Percentiles rank a stretch among this genome's conserved stretches.
phyloP scores from a whole-genome alignment of 1,139 yeast genomes.

The Kodamaea plutei region DNA sequence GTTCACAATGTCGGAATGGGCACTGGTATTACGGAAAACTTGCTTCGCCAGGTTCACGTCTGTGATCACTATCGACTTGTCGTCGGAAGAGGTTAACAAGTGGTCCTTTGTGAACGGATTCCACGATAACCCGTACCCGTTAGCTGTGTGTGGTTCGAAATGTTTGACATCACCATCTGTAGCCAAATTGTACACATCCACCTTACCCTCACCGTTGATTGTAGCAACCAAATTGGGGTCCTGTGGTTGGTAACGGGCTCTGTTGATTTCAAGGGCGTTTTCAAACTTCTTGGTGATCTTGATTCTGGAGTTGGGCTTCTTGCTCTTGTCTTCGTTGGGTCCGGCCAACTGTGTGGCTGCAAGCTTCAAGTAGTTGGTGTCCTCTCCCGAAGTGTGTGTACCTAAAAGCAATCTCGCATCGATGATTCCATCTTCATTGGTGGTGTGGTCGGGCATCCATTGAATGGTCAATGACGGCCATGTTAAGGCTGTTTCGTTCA shows the following conservation, averaged over 20 bases:
- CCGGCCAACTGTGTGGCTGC: slow-evolving; percentile 71
- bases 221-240: slow-evolving; percentile 67
- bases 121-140: slow-evolving; percentile 76
- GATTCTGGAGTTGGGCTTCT: slow-evolving; percentile 45
- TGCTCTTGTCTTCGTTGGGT: slow-evolving; percentile 17
- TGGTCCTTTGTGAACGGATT: slow-evolving; percentile 44
- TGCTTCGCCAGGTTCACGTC: slow-evolving; percentile 30
- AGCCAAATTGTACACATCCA: slow-evolving; percentile 55
- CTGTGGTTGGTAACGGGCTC: slow-evolving; percentile 81
- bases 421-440: slow-evolving; percentile 32
- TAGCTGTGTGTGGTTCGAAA: slow-evolving; percentile 54
- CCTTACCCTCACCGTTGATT: slow-evolving; percentile 71
- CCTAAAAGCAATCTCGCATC: slow-evolving; percentile 60
- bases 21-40: slow-evolving; percentile 21
- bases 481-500: slow-evolving; percentile 69
- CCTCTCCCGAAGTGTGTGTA: slow-evolving; percentile 83
- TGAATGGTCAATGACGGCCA: slow-evolving; percentile 82
- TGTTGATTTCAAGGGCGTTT: slow-evolving; percentile 61
- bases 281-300: slow-evolving; percentile 56
- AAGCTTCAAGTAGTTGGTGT: slow-evolving; percentile 69
- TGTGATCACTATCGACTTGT: slow-evolving; percentile 56
- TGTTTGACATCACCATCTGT: slow-evolving; percentile 25
- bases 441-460: slow-evolving; percentile 56
- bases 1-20: slow-evolving; percentile 60
- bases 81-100: slow-evolving; percentile 62